Conservation (phyloP, 2,329 filamentous ascomycete species). For the Stagonosporopsis vannaccii region DNA sequence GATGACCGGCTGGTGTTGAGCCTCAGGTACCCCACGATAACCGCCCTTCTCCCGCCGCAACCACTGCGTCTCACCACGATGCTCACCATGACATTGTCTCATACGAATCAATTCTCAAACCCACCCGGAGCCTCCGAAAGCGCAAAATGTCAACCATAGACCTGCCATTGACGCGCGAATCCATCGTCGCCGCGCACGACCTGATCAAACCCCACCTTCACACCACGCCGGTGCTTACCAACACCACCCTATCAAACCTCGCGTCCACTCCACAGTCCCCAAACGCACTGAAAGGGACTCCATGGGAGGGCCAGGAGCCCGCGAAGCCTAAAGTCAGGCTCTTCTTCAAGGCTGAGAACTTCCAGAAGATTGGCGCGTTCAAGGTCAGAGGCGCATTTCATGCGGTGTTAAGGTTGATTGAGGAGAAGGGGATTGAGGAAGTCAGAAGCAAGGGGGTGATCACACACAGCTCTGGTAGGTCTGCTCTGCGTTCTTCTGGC, state of each 20-base stretch:
- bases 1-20: background rate
- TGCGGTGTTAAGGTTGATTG: conserved; percentile 74
- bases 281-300: conserved; percentile 63
- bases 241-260: conserved; percentile 73
- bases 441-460: conserved; percentile 73
- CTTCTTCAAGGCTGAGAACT: conserved; percentile 96
- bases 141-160: conserved; percentile 32
- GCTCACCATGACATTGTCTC: conserved; percentile 14
- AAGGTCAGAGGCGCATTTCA: conserved; percentile 92
- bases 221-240: conserved; percentile 83
- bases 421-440: conserved; percentile 56
- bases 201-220: conserved; percentile 81
- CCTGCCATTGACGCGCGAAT: conserved; percentile 73
- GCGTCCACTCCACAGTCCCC: conserved; percentile 73
- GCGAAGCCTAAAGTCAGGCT: conserved; percentile 73
- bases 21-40: conserved; percentile 9
- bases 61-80: conserved; percentile 1
- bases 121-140: background rate
- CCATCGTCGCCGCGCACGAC: conserved; percentile 74
- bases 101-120: background rate
- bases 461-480: conserved; percentile 84
- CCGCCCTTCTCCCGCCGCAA: conserved; percentile 13
- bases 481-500: background rate
- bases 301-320: conserved; percentile 64
- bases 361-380: conserved; percentile 90